Evolutionary conservation across 2,329 filamentous ascomycete genomes (phyloP), one percentile per base, ranked within the genome.

Genomic region (Paraphaeosphaeria sporulosa): DNA sequence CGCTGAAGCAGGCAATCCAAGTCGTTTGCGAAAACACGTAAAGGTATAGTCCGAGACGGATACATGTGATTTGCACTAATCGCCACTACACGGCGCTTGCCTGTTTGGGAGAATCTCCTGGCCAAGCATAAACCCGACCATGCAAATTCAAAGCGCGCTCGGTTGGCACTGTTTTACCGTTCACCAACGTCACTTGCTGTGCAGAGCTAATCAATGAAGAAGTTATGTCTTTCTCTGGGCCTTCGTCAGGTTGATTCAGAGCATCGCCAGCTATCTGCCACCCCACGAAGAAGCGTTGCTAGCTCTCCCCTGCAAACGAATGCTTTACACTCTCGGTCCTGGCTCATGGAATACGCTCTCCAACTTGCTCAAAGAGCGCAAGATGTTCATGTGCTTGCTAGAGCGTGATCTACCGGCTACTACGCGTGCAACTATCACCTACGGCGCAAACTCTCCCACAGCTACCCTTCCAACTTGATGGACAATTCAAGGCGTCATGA

Each of bases 321-420:
- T 54, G 21, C 51, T 54, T 4, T 13, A 54, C 34, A 25, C 25
- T 21, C 40, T 43, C 23, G 51, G 51, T 30, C 32, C 40, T 15
- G 19, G 30, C 9, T 42, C 51, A 30, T 54, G 38, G 51, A 4
- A 19, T 3, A 7, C 5, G 10, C 36, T 54, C 8, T 5, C 19
- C 4, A 13, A 23, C 17, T 17, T 42, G 19, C 10, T 46, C 25
- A 23, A 44, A 5, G 27, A 34, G 25, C 27, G 40, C 40, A 55
- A 36, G 25, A 40, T 34, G 25, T 46, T 46, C 25, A 44, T 55
- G 27, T 19, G 46, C 25, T n/a, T 55, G 8, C 51, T 44, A 19
- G 51, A 55, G 38, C 40, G 51, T 10, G 51, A 55, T 17, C 27
- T 55, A 4, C 51, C 51, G 8, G 40, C 2, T 34, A 55, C 51